Evolutionary conservation across 2,329 filamentous ascomycete genomes (phyloP).

Genomic region (Mycogone perniciosa): DNA sequence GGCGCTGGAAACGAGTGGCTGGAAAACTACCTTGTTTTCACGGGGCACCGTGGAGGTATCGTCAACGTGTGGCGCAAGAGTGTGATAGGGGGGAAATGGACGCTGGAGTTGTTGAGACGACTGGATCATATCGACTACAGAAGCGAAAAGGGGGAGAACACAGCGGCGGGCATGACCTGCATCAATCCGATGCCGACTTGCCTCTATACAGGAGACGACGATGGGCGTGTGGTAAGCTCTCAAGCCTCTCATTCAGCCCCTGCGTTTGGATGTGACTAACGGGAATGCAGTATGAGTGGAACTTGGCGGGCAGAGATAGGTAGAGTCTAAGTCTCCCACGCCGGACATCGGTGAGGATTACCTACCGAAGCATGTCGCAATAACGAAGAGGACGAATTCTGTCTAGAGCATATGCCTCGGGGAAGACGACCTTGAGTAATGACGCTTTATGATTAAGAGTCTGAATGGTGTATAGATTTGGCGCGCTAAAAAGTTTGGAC

Average conservation of each 20-base stretch:
- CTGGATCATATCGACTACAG: slow-evolving; percentile 71
- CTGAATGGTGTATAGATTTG: slow-evolving; percentile 4
- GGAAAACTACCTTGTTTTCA: slow-evolving; percentile 79
- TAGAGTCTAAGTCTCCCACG: slow-evolving; percentile 34
- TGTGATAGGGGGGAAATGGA: slow-evolving; percentile 57
- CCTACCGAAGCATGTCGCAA: slow-evolving; percentile 1
- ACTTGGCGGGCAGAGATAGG: slow-evolving; percentile 50
- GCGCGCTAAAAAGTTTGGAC: slow-evolving; percentile 10
- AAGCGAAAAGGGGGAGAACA: slow-evolving; percentile 52
- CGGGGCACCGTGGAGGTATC: slow-evolving; percentile 75
- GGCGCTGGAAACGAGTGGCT: slow-evolving; percentile 87
- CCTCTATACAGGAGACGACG: slow-evolving; percentile 91
- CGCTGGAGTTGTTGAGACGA: slow-evolving; percentile 69
- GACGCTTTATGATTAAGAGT: too few species aligned
- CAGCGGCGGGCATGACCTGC: slow-evolving; percentile 71
- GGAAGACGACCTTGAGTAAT: too few species aligned
- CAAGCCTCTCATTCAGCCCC: background rate
- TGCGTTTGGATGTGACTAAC: slow-evolving; percentile 5
- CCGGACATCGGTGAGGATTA: slow-evolving; percentile 8
- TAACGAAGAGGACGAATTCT: background rate
- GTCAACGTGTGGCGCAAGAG: slow-evolving; percentile 71
- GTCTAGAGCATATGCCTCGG: background rate
- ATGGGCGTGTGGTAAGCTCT: slow-evolving; percentile 69
- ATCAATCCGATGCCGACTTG: slow-evolving; percentile 75
- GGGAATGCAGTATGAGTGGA: slow-evolving; percentile 54